These are phyloP conservation scores for Grosmannia serpens DNA, from an alignment of 2,329 filamentous ascomycete genomes.

Conservation along the genomic window DNA sequence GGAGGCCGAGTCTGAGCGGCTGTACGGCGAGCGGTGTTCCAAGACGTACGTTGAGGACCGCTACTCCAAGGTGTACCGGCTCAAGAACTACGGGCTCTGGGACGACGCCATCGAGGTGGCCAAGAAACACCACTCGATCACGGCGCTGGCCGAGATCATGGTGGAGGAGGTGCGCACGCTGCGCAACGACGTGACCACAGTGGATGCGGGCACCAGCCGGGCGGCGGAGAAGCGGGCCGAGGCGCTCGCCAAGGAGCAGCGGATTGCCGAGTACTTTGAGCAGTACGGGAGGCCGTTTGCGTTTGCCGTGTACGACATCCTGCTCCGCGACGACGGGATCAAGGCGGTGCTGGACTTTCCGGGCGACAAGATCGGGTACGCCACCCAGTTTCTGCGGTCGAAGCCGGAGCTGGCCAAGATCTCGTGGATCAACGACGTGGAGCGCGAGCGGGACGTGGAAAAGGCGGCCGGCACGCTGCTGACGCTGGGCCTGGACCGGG, in stretches of 20 bases:
- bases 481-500: slow-evolving; percentile 55
- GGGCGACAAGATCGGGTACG: slow-evolving; percentile 53
- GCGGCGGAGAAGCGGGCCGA: slow-evolving; percentile 29
- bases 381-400: slow-evolving; percentile 69
- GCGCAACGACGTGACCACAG: slow-evolving; percentile 22
- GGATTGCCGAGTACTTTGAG: slow-evolving; percentile 44
- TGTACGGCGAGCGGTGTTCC: slow-evolving; percentile 32
- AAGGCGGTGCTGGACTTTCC: slow-evolving; percentile 60
- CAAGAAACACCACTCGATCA: slow-evolving; percentile 43
- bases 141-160: slow-evolving; percentile 44
- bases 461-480: slow-evolving; percentile 62
- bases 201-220: slow-evolving; percentile 23
- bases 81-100: slow-evolving; percentile 45
- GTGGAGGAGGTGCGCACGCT: slow-evolving; percentile 38
- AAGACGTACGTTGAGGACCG: slow-evolving; percentile 38
- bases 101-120: slow-evolving; percentile 46
- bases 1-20: slow-evolving; percentile 29
- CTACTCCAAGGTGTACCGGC: slow-evolving; percentile 37
- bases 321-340: slow-evolving; percentile 57
- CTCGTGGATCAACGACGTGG: slow-evolving; percentile 90
- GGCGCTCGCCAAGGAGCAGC: slow-evolving; percentile 34
- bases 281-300: slow-evolving; percentile 56
- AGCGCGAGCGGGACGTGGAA: slow-evolving; percentile 61
- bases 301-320: slow-evolving; percentile 67
- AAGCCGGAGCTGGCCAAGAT: slow-evolving; percentile 63